A percentile compares a stretch with the other conserved stretches of the same genome.
Evolutionary conservation across 2,329 filamentous ascomycete species (phyloP).

Genomic region (Fusarium sp.): DNA sequence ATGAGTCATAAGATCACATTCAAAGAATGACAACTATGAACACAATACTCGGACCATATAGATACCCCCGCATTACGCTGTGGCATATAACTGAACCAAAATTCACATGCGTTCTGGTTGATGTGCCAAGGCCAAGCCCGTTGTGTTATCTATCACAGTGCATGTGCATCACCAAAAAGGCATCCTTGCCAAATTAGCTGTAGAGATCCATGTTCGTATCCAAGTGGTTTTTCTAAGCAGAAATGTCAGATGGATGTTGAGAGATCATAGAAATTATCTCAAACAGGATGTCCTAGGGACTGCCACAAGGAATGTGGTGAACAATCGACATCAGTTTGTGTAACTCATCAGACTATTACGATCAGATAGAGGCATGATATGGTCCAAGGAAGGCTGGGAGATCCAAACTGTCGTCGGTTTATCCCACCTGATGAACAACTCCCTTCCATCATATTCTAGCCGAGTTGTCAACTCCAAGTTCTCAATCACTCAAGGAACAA

Average conservation of each 20-base stretch:
- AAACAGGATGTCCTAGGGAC: too few species aligned
- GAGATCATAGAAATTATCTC: too few species aligned
- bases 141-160: too few species aligned
- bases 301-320: too few species aligned
- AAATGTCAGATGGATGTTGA: background rate
- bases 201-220: background rate
- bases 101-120: background rate
- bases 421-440: background rate
- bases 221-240: background rate
- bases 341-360: too few species aligned
- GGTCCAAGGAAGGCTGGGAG: background rate
- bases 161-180: too few species aligned
- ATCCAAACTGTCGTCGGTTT: background rate
- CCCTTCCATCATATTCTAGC: background rate
- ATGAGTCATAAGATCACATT: background rate
- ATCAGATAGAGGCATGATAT: background rate
- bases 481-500: background rate
- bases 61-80: background rate
- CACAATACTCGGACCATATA: background rate
- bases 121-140: background rate
- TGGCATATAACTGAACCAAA: rapidly evolving
- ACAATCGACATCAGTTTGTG: too few species aligned
- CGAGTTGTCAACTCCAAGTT: background rate
- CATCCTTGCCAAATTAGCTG: too few species aligned
- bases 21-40: background rate